phyloP scores from a whole-genome alignment of 2,329 filamentous ascomycete species.

The Alternaria dauci region DNA sequence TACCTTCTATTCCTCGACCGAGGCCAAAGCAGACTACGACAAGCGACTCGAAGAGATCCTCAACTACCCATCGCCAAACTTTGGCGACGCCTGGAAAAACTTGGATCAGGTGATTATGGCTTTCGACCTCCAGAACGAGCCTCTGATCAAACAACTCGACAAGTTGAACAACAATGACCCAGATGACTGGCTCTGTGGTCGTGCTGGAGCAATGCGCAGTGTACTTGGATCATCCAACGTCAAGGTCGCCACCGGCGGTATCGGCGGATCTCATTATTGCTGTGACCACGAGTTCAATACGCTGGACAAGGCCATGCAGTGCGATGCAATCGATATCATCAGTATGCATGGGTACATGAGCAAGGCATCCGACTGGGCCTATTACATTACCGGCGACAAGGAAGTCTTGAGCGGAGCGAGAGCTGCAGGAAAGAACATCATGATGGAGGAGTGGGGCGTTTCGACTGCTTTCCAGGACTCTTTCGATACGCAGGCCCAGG shows the following conservation, averaged over 20 bases:
- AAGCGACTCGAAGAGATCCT: not conserved
- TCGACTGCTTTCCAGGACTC: not conserved
- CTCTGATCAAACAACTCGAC: not conserved
- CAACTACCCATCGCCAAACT: not conserved
- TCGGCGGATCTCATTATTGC: not conserved
- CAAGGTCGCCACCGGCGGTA: not conserved
- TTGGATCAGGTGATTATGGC: not conserved
- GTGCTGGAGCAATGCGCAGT: not conserved
- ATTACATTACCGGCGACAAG: slow-evolving; percentile 2
- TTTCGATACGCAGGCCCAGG: not conserved
- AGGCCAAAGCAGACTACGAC: slow-evolving; percentile 8
- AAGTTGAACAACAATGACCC: not conserved
- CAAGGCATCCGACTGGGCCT: not conserved
- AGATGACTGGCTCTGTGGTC: not conserved
- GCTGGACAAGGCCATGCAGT: not conserved
- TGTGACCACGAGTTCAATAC: not conserved
- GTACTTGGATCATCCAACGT: not conserved
- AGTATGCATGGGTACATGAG: slow-evolving; percentile 1
- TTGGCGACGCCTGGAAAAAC: not conserved
- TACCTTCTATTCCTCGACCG: not conserved
- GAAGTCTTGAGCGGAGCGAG: not conserved
- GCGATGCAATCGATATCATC: slow-evolving; percentile 1
- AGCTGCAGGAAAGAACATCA: not conserved
- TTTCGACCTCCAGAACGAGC: slow-evolving; percentile 2
- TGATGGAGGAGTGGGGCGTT: slow-evolving; percentile 3